Percentiles rank a stretch among this genome's conserved stretches.
phyloP scores from a whole-genome alignment of 805 yeast species.

The Ogataea trehalophila region DNA sequence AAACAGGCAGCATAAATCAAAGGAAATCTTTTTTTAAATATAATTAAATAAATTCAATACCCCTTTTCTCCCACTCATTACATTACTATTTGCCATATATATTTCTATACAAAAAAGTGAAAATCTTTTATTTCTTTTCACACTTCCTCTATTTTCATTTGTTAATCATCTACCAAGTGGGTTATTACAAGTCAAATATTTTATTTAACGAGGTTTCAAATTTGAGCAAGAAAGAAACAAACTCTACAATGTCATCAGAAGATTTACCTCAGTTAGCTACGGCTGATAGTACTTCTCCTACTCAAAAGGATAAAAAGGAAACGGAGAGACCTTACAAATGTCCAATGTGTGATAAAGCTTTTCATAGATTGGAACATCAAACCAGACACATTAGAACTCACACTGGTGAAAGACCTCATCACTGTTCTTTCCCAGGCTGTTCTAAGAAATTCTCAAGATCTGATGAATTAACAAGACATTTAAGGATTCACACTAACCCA shows the following conservation, averaged over 20 bases:
- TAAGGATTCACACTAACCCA: constrained; percentile 69
- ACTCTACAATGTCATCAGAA: not conserved
- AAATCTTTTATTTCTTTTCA: no score
- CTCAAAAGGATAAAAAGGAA: constrained; percentile 30
- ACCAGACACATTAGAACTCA: constrained; percentile 77
- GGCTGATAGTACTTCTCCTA: not conserved
- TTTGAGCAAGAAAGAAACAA: no score
- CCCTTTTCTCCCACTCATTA: no score
- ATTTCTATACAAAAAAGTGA: no score
- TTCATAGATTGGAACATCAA: constrained; percentile 72
- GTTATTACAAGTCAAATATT: no score
- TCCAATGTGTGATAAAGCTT: constrained; percentile 69
- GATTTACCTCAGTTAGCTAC: not conserved
- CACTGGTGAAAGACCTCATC: constrained; percentile 79
- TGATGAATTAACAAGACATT: constrained; percentile 72
- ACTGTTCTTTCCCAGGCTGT: constrained; percentile 70
- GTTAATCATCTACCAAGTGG: no score
- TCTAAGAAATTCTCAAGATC: constrained; percentile 62
- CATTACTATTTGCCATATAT: no score
- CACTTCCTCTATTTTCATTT: no score
- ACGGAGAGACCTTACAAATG: constrained; percentile 61
- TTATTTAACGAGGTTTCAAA: no score
- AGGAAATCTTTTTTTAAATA: no score
- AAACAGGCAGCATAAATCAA: no score
- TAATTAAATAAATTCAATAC: no score